Percentiles rank a stretch among this genome's conserved stretches.
Conservation (phyloP, 495 filamentous ascomycete species). For the Penicillium roqueforti region DNA sequence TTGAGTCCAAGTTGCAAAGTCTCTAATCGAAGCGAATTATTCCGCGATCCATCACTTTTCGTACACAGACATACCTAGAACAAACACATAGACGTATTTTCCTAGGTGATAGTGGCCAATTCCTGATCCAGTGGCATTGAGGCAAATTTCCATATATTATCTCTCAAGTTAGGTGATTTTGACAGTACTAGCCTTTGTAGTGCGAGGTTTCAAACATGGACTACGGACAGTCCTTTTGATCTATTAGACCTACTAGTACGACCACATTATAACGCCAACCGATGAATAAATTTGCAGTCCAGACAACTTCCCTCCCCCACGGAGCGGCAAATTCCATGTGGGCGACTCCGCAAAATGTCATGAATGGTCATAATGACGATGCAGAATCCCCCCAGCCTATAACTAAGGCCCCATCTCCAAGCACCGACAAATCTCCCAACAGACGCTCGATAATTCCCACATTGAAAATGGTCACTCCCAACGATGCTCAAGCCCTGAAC, state of each 20-base stretch:
- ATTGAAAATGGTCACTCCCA: not conserved
- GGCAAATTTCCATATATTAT: not conserved
- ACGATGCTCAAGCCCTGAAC: not conserved
- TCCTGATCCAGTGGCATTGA: not conserved
- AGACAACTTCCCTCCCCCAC: too few relatives aligned
- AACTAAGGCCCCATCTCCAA: not conserved
- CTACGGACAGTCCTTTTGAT: not conserved
- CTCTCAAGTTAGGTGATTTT: not conserved
- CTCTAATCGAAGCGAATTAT: not conserved
- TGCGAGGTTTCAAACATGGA: not conserved
- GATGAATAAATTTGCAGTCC: not conserved
- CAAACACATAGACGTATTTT: not conserved
- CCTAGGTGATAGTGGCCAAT: too few relatives aligned
- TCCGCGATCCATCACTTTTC: not conserved
- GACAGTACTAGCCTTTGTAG: not conserved
- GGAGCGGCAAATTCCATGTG: not conserved
- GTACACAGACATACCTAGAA: not conserved
- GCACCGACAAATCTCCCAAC: not conserved
- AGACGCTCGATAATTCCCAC: not conserved
- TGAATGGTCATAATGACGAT: conserved; percentile 7
- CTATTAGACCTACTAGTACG: not conserved
- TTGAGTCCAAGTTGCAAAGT: not conserved
- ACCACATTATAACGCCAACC: not conserved
- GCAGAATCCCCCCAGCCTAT: not conserved
- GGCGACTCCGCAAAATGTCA: conserved; percentile 1